Percentiles rank a stretch among this genome's conserved stretches.
phyloP scores from a whole-genome alignment of 1,139 yeast species.

The Lodderomyces oxycetoniae region DNA sequence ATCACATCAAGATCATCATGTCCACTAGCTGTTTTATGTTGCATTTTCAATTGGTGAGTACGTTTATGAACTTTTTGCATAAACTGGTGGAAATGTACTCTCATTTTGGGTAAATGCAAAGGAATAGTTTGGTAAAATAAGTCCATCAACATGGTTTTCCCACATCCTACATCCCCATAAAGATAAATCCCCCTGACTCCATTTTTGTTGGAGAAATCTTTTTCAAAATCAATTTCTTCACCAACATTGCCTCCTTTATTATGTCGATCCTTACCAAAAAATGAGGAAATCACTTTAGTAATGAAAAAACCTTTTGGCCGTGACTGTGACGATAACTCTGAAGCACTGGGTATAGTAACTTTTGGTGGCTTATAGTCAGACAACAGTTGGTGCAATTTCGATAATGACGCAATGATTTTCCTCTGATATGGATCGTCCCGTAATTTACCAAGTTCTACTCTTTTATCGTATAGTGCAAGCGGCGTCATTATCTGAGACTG shows the following conservation, averaged over 20 bases:
- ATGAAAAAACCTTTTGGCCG: constrained; percentile 40
- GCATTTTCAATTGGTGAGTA: constrained; percentile 65
- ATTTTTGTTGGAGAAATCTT: constrained; percentile 11
- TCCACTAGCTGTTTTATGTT: constrained; percentile 25
- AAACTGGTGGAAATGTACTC: constrained; percentile 93
- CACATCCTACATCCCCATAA: constrained; percentile 98
- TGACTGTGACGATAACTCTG: constrained; percentile 39
- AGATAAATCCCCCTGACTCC: constrained; percentile 75
- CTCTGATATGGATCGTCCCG: constrained; percentile 67
- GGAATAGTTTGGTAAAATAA: constrained; percentile 85
- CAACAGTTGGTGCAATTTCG: constrained; percentile 48
- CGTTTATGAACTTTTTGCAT: constrained; percentile 93
- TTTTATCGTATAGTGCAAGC: constrained; percentile 53
- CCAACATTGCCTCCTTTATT: not conserved
- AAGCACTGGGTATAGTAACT: constrained; percentile 46
- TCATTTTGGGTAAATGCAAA: constrained; percentile 60
- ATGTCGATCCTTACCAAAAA: constrained; percentile 22
- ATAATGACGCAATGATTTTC: constrained; percentile 52
- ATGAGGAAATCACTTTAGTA: constrained; percentile 31
- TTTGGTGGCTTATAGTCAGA: constrained; percentile 51
- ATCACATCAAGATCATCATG: constrained; percentile 72
- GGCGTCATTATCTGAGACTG: no score
- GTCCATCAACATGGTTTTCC: constrained; percentile 98
- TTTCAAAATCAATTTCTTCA: constrained; percentile 2
- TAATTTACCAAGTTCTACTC: constrained; percentile 49